phyloP scores from a whole-genome alignment of 306 rosid genomes.

The Malus orientalis region DNA sequence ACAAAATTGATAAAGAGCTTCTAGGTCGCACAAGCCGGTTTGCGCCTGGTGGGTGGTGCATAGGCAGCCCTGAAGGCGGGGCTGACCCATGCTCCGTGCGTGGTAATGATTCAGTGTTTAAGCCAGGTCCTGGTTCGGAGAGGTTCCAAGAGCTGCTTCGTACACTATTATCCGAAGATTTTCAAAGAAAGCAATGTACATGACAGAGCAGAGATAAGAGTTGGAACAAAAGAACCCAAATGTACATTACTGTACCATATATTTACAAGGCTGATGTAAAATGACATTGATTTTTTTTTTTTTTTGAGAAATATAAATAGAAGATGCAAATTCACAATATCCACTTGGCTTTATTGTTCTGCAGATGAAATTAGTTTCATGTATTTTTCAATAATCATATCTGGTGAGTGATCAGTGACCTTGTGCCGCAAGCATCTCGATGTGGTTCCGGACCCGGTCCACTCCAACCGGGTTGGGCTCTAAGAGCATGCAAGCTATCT shows the following conservation, averaged over 20 bases:
- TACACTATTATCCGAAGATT: conserved; percentile 55
- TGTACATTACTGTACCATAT: conserved; percentile 53
- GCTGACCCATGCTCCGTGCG: conserved; percentile 72
- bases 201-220: conserved; percentile 31
- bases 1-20: conserved; percentile 86
- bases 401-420: conserved; percentile 78
- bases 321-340: conserved; percentile 19
- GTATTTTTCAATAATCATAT: conserved; percentile 48
- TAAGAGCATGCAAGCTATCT: conserved; percentile 72
- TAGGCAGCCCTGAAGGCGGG: conserved; percentile 46
- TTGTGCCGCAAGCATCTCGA: conserved; percentile 59
- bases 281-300: conserved; percentile 14
- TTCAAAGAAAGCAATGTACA: conserved; percentile 51
- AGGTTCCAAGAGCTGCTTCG: conserved; percentile 57
- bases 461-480: conserved; percentile 76
- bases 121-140: conserved; percentile 73
- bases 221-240: conserved; percentile 20
- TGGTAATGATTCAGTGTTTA: conserved; percentile 59
- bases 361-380: conserved; percentile 32
- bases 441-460: conserved; percentile 58
- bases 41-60: conserved; percentile 87
- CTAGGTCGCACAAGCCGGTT: conserved; percentile 58
- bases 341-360: conserved; percentile 17
- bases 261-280: conserved; percentile 29
- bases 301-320: conserved; percentile 16